phyloP scores from a whole-genome alignment of 163 green algal genomes.

The Smithsoniella earleae region DNA sequence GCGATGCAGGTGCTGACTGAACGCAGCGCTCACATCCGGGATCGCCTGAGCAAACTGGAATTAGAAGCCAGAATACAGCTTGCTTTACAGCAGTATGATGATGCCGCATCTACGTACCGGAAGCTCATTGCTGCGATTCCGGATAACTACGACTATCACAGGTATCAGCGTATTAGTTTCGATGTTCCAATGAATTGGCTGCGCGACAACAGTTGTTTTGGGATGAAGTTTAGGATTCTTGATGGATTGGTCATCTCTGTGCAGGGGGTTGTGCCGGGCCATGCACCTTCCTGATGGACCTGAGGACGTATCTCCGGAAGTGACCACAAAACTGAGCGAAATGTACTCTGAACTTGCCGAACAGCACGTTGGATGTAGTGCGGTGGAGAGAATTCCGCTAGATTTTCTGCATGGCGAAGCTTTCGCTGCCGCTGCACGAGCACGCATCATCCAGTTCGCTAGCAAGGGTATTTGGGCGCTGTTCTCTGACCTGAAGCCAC shows the following conservation, averaged over 20 bases:
- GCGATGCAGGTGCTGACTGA: slow-evolving; percentile 39
- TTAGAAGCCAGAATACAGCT: slow-evolving; percentile 54
- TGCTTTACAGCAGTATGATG: slow-evolving; percentile 37
- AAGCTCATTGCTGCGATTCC: slow-evolving; percentile 36
- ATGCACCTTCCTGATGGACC: slow-evolving; percentile 17
- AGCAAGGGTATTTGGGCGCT: slow-evolving; percentile 81
- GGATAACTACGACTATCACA: slow-evolving; percentile 84
- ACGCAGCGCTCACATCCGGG: slow-evolving; percentile 55
- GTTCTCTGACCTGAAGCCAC: slow-evolving; percentile 71
- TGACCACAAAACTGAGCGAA: slow-evolving; percentile 36
- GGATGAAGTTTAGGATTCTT: too few relatives aligned
- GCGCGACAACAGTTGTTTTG: too few relatives aligned
- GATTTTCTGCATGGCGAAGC: slow-evolving; percentile 73
- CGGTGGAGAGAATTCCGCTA: slow-evolving; percentile 67
- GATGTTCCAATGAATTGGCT: too few relatives aligned
- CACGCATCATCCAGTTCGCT: slow-evolving; percentile 67
- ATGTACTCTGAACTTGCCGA: slow-evolving; percentile 70
- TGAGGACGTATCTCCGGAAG: neutral
- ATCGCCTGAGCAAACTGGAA: slow-evolving; percentile 62
- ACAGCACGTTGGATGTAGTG: slow-evolving; percentile 51
- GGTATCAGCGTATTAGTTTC: too few relatives aligned
- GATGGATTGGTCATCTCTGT: too few relatives aligned
- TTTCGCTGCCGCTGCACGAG: slow-evolving; percentile 61
- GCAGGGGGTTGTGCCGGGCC: neutral
- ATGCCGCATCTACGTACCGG: slow-evolving; percentile 62